Evolutionary conservation across 495 filamentous ascomycete genomes (phyloP).

Genomic region (Hypoxylon fuscum): DNA sequence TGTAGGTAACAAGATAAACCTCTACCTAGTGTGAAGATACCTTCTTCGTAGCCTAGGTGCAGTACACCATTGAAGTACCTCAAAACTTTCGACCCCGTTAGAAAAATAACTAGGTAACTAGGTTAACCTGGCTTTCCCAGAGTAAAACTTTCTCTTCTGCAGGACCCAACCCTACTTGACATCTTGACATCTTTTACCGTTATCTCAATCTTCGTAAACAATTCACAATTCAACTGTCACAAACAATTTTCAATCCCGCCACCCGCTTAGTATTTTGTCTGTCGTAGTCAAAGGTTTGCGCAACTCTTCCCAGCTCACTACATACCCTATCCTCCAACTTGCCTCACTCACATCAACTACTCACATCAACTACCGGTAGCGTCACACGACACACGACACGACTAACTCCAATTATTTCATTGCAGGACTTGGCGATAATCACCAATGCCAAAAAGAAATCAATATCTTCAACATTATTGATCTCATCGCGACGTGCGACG

Average conservation of each 20-base stretch:
- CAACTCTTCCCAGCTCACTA: neutral
- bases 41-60: neutral
- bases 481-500: no score
- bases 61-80: neutral
- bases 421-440: constrained; percentile 40
- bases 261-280: neutral
- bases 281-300: neutral
- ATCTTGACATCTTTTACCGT: no score
- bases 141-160: neutral
- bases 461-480: neutral
- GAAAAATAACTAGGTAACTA: no score
- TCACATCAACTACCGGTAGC: constrained; percentile 3
- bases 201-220: neutral
- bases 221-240: neutral
- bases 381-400: constrained; percentile 30
- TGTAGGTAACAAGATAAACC: no score
- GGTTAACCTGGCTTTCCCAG: neutral
- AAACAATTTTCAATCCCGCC: neutral
- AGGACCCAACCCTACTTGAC: neutral
- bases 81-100: no score
- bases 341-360: neutral
- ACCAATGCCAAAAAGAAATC: constrained; percentile 30
- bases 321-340: neutral
- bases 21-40: constrained; percentile 2
- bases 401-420: constrained; percentile 15